Base-by-base conservation (phyloP, 2,329 filamentous ascomycete genomes). In the Fusarium poae region DNA sequence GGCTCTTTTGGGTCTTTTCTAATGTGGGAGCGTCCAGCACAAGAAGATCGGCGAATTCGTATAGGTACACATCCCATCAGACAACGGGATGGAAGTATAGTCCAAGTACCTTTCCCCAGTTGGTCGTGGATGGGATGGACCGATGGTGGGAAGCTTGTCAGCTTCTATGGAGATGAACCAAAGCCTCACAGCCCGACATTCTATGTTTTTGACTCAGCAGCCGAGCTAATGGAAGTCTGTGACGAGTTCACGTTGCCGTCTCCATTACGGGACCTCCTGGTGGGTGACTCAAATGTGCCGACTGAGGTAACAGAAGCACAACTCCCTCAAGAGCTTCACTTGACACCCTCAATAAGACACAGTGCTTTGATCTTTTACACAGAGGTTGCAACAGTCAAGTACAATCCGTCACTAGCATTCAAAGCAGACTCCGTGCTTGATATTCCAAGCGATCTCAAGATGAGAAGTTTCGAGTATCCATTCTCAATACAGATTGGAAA, bases 91-190 rank as follows among this genome's bases (percentile, higher is more conserved):
- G 39, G 21, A 3, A 9, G 20, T 5, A 54, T 35, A 20, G 29
- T 20, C 18, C 35, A 34, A 20, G 39, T 45, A 3, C 16, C 18
- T 2, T 54, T 27, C 27, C 51, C 51, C 1, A 54, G 9, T 9
- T 54, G 51, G 51, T 54, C 51, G 3, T 54, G 39, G 51, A n/a
- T 45, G n/a, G 16, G 12, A 5, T 54, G 39, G 51, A 54, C 9
- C 13, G 39, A 35, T 2, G 51, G 51, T 2, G 5, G 39, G 12
- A 9, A 25, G 2, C 51, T 54, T 6, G 10, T 27, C 11, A 16
- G 16, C 21, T 54, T 21, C 6, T 35, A 27, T 6, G 51, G 51
- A 2, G 39, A 45, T 21, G 51, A 54, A 13, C 12, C 20, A 32
- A 3, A 12, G 2, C 27, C 51, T 9, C 51, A 34, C 3, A 44